Evolutionary conservation across 768 basidiomycete species (phyloP).

Genomic region (Tephrocybe sp.): DNA sequence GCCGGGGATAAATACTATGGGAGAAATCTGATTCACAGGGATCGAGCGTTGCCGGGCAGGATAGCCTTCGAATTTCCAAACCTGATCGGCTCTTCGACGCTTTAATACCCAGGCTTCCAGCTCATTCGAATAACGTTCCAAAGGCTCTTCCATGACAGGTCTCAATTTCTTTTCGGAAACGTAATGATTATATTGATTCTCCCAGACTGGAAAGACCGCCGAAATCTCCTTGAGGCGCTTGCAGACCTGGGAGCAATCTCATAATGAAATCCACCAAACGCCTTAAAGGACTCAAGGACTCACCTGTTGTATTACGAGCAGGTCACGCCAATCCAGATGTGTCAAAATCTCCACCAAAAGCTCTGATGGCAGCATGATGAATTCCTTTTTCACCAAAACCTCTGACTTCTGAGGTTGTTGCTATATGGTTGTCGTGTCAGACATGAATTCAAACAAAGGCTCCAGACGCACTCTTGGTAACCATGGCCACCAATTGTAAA

Average conservation of each 20-base stretch:
- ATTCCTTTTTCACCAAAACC: too few relatives aligned
- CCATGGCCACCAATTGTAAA: too few relatives aligned
- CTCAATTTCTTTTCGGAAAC: not conserved
- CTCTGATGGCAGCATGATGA: not conserved
- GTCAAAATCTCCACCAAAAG: not conserved
- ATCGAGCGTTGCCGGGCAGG: not conserved
- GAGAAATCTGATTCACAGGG: not conserved
- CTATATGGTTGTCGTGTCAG: too few relatives aligned
- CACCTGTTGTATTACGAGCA: not conserved
- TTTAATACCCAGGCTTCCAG: not conserved
- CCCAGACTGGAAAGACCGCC: not conserved
- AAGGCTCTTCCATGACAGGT: not conserved
- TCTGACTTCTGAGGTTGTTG: too few relatives aligned
- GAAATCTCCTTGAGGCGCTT: not conserved
- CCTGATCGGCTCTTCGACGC: not conserved
- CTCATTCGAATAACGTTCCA: not conserved
- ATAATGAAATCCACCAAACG: not conserved
- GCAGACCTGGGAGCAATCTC: not conserved
- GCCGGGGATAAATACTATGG: not conserved
- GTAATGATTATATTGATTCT: not conserved
- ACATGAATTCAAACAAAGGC: too few relatives aligned
- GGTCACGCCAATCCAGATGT: not conserved
- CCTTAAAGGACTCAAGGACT: too few relatives aligned
- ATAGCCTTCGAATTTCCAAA: not conserved
- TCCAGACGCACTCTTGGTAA: too few relatives aligned